phyloP scores from a whole-genome alignment of 2,329 filamentous ascomycete species.

The Aspergillus sclerotialis region DNA sequence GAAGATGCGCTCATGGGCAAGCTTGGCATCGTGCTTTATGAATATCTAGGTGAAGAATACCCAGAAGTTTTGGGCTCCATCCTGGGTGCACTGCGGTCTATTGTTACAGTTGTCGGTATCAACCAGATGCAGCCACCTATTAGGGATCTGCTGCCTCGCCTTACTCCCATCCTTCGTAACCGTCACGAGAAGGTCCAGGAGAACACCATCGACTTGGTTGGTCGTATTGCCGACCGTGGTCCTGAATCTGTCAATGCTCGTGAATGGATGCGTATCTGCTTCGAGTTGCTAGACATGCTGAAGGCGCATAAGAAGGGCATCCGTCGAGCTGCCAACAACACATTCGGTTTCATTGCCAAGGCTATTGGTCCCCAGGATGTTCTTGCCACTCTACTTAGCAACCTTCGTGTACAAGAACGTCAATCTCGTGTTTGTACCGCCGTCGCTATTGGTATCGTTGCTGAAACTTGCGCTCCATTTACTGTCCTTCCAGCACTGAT shows the following conservation, averaged over 20 bases:
- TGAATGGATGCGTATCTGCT: slow-evolving; percentile 99
- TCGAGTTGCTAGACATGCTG: slow-evolving; percentile 97
- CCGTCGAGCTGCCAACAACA: slow-evolving; percentile 96
- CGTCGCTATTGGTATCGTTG: slow-evolving; percentile 96
- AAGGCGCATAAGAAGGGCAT: slow-evolving; percentile 99
- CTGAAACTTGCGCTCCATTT: slow-evolving; percentile 96
- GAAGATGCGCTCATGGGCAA: slow-evolving; percentile 96
- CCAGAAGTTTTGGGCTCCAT: slow-evolving; percentile 96
- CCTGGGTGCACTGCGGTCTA: slow-evolving; percentile 85
- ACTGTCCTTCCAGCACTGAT: slow-evolving; percentile 97
- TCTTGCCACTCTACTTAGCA: slow-evolving; percentile 89
- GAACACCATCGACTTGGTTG: slow-evolving; percentile 96
- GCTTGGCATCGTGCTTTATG: slow-evolving; percentile 88
- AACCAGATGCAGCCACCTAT: slow-evolving; percentile 98
- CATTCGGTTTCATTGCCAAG: slow-evolving; percentile 98
- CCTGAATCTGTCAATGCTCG: slow-evolving; percentile 93
- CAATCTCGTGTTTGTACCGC: slow-evolving; percentile 98
- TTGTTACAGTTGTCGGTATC: slow-evolving; percentile 96
- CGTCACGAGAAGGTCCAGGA: slow-evolving; percentile 99
- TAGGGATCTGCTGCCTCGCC: slow-evolving; percentile 85
- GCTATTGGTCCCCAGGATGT: slow-evolving; percentile 98
- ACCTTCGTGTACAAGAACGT: slow-evolving; percentile 91
- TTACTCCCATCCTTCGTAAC: slow-evolving; percentile 97
- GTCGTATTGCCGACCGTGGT: slow-evolving; percentile 93
- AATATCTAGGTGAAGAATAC: slow-evolving; percentile 97